Conservation (phyloP, 106 monocot genomes). For the Dendrobium huoshanense region DNA sequence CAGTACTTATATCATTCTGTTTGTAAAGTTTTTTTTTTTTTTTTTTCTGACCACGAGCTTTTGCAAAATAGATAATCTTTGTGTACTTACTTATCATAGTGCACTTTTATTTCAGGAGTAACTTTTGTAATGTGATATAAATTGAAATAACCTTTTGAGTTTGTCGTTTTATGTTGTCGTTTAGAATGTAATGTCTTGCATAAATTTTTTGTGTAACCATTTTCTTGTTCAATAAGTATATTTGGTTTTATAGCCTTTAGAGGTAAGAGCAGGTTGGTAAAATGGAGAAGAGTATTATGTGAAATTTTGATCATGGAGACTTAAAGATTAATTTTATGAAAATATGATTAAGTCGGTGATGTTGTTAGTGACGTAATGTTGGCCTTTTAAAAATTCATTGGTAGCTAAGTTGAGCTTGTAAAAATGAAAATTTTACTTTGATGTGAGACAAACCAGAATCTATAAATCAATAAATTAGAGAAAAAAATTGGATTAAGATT, state of each 20-base stretch:
- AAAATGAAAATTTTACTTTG: too few species aligned
- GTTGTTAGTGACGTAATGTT: too few species aligned
- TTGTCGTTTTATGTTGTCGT: neutral
- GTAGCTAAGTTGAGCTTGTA: too few species aligned
- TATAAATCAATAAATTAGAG: too few species aligned
- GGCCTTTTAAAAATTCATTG: too few species aligned
- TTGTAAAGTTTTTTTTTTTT: neutral
- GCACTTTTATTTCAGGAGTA: neutral
- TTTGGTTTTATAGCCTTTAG: neutral
- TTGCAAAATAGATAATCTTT: neutral
- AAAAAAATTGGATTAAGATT: too few species aligned
- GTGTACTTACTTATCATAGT: neutral
- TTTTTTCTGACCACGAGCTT: neutral
- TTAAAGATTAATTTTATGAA: too few species aligned
- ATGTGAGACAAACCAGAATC: too few species aligned
- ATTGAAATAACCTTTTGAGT: neutral
- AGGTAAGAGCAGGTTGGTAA: neutral
- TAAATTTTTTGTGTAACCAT: neutral
- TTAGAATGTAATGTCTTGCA: neutral
- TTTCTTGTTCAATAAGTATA: neutral
- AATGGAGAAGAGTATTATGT: too few species aligned
- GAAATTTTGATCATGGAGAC: too few species aligned
- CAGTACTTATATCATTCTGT: neutral
- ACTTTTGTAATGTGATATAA: neutral
- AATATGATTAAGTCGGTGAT: too few species aligned